Percentiles rank a stretch among this genome's conserved stretches.
These are phyloP conservation scores for Pyrus hybrid DNA, from an alignment of 331 rosid species.

Conservation along the genomic window DNA sequence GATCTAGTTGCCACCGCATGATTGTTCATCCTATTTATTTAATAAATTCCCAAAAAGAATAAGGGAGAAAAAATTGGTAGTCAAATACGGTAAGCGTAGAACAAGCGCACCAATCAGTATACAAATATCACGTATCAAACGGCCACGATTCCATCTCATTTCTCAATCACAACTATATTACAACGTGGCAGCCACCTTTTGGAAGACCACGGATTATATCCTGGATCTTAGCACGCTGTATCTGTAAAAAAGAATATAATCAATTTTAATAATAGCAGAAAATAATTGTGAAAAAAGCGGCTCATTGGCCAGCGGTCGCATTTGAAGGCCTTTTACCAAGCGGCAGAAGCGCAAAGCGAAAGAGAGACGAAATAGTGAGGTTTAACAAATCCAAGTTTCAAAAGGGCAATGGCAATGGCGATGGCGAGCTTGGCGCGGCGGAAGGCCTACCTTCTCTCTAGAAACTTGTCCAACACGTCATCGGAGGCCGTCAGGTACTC, in stretches of 20 bases:
- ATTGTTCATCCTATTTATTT: background rate
- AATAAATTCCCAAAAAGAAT: background rate
- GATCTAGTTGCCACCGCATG: background rate
- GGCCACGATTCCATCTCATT: conserved; percentile 3
- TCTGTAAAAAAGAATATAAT: background rate
- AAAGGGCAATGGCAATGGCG: conserved; percentile 49
- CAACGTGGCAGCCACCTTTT: background rate
- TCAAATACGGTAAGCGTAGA: background rate
- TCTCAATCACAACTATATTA: background rate
- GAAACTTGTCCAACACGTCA: conserved; percentile 24
- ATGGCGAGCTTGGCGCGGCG: conserved; percentile 80
- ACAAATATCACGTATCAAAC: background rate
- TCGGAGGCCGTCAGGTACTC: conserved; percentile 41
- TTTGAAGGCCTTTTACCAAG: background rate
- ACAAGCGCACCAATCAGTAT: too few relatives aligned
- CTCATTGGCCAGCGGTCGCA: background rate
- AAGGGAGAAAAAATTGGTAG: background rate
- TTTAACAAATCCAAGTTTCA: background rate
- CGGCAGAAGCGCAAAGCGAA: background rate
- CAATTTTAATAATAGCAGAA: background rate
- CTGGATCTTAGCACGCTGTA: background rate
- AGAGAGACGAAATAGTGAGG: background rate
- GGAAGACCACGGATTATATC: background rate
- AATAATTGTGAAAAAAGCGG: background rate
- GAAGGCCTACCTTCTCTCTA: conserved; percentile 51